Conservation (phyloP, 2,329 filamentous ascomycete genomes). For the Beauveria sp. region DNA sequence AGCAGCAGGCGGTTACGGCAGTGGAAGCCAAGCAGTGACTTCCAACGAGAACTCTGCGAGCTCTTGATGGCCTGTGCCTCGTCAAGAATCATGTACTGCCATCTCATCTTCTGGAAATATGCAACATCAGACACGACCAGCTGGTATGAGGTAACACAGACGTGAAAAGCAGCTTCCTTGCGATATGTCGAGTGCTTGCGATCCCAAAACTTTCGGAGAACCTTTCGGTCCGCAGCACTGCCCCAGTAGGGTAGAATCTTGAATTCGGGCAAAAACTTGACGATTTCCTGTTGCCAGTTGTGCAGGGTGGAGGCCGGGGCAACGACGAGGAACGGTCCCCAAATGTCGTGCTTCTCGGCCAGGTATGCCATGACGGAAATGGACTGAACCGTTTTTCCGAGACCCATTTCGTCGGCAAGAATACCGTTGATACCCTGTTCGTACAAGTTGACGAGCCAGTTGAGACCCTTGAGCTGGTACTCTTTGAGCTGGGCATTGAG, state of each 20-base stretch:
- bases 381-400: conserved; percentile 97
- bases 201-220: conserved; percentile 98
- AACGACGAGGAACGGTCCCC: conserved; percentile 95
- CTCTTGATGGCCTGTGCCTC: conserved; percentile 99
- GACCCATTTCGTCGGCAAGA: conserved; percentile 97
- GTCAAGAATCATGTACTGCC: conserved; percentile 99
- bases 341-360: conserved; percentile 94
- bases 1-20: conserved; percentile 90
- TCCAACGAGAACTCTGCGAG: conserved; percentile 93
- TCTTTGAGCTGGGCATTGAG: conserved; percentile 93
- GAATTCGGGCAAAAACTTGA: conserved; percentile 86
- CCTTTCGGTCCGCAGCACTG: conserved; percentile 85
- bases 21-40: conserved; percentile 86
- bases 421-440: conserved; percentile 99
- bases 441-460: conserved; percentile 98
- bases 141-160: conserved; percentile 94
- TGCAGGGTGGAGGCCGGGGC: conserved; percentile 92
- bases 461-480: conserved; percentile 97
- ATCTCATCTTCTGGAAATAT: conserved; percentile 98
- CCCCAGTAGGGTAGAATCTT: conserved; percentile 98
- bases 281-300: conserved; percentile 99
- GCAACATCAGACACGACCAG: conserved; percentile 91
- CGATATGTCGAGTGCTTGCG: conserved; percentile 94
- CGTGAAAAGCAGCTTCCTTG: conserved; percentile 89
- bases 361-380: conserved; percentile 99